Conservation (phyloP, 23 red algal species). For the Agarophyton chilense region DNA sequence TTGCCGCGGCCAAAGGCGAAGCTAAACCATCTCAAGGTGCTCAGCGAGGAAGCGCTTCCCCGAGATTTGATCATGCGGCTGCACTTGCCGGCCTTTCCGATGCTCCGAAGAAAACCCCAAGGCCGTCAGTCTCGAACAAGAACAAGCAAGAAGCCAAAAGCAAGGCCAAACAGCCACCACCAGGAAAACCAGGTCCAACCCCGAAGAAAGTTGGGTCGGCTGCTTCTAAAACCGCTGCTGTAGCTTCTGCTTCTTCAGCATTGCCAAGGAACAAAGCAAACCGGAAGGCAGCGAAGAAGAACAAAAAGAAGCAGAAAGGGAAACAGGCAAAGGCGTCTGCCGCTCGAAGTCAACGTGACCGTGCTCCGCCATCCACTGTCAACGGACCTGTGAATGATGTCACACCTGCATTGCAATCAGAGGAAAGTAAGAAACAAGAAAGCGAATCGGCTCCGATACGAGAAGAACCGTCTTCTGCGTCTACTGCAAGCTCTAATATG, state of each 20-base stretch:
- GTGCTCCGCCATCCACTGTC: background rate
- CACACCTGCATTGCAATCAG: background rate
- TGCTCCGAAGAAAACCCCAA: background rate
- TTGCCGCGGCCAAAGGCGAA: constrained; percentile 1
- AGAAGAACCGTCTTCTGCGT: background rate
- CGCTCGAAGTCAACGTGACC: background rate
- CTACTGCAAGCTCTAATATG: background rate
- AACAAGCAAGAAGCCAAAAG: background rate
- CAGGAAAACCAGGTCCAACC: background rate
- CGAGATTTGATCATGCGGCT: constrained; percentile 51
- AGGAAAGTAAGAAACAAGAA: background rate
- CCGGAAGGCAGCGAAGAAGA: constrained; percentile 48
- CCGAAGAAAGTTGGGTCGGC: background rate
- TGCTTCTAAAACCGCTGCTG: constrained; percentile 2
- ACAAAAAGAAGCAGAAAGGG: constrained; percentile 51
- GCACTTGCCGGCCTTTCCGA: constrained; percentile 51
- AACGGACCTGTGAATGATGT: background rate
- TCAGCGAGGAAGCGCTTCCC: background rate
- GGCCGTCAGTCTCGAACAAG: background rate
- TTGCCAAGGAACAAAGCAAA: constrained; percentile 58
- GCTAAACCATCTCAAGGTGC: background rate
- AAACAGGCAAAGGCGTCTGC: constrained; percentile 11
- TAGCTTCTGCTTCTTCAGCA: constrained; percentile 12
- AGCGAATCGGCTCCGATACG: background rate
- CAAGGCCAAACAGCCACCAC: background rate